Evolutionary conservation across 345 rosid genomes (phyloP), one percentile per base, ranked within the genome.

Genomic region (Laguncularia racemosa): DNA sequence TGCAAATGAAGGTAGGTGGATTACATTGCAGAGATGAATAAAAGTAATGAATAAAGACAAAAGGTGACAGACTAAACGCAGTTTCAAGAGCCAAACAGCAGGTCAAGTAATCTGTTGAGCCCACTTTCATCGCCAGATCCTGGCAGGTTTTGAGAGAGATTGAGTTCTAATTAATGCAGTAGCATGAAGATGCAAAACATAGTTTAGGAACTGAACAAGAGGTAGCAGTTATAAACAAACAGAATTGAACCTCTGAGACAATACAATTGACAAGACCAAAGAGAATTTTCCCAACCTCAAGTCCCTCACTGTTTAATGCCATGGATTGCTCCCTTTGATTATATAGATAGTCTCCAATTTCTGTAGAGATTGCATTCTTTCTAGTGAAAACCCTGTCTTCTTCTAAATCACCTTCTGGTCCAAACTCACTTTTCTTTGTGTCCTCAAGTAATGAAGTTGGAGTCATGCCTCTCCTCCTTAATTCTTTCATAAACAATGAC

Each of bases 281-380:
- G 28, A 48, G 13, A 26, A 56, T 52, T 21, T 40, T 47, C 40
- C 53, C 53, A 72, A 93, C 99, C 97, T 89, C 95, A 67, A 93
- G 90, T 63, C 99, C 99, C 83, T 93, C 99, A 47, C 99, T 93
- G 75, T 89, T 87, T 71, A 93, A 74, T 14, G 89, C 82, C 84
- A 89, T 73, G 16, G 97, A 93, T 14, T 58, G 73, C 71, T 93
- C 90, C 76, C 97, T 84, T 63, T 89, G 97, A 73, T 93, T 84
- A 26, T 74, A 60, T 68, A 93, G 73, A 61, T 74, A 71, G 68
- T 61, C 69, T 50, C 81, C 96, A 23, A 72, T 54, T 17, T 84
- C 82, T 3, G 96, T 77, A 19, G 88, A 80, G 19, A 78, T 86
- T 1, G 83, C 76, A 73, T 83, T 89, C 49, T 89, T 78, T 56